phyloP scores from a whole-genome alignment of 2,329 filamentous ascomycete genomes.

The Blastomyces percursus region DNA sequence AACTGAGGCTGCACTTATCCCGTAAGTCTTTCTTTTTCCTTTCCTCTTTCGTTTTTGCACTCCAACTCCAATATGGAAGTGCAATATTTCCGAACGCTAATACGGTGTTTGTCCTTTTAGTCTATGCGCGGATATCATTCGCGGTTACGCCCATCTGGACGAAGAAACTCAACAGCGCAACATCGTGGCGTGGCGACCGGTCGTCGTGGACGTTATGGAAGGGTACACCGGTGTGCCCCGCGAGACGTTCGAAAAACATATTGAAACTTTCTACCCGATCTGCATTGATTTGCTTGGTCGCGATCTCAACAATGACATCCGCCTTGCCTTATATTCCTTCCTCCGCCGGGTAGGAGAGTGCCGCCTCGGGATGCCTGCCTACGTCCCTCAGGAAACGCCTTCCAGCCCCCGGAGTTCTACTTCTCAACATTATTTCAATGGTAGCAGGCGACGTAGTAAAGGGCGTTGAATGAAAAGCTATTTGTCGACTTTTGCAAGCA shows the following conservation, averaged over 20 bases:
- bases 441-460: slow-evolving; percentile 4
- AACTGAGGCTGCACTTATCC: slow-evolving; percentile 84
- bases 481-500: background rate
- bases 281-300: slow-evolving; percentile 71
- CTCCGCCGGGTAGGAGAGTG: slow-evolving; percentile 76
- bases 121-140: slow-evolving; percentile 87
- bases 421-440: slow-evolving; percentile 21
- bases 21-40: slow-evolving; percentile 37
- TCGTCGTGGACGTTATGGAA: slow-evolving; percentile 93
- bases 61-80: background rate
- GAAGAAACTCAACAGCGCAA: slow-evolving; percentile 96
- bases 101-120: slow-evolving; percentile 21
- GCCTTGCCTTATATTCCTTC: slow-evolving; percentile 64
- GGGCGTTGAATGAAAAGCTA: slow-evolving; percentile 1
- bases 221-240: slow-evolving; percentile 77
- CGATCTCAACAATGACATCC: slow-evolving; percentile 69
- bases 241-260: slow-evolving; percentile 66
- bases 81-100: slow-evolving; percentile 15
- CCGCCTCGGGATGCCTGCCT: slow-evolving; percentile 38
- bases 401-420: slow-evolving; percentile 28
- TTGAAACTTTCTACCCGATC: slow-evolving; percentile 75
- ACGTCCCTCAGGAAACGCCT: slow-evolving; percentile 20
- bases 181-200: slow-evolving; percentile 91
- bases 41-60: background rate
- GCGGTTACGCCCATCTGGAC: slow-evolving; percentile 72